Evolutionary conservation across 1,284 basidiomycete species (phyloP), one percentile per base, ranked within the genome.

Genomic region (Moesziomyces globuligerus): DNA sequence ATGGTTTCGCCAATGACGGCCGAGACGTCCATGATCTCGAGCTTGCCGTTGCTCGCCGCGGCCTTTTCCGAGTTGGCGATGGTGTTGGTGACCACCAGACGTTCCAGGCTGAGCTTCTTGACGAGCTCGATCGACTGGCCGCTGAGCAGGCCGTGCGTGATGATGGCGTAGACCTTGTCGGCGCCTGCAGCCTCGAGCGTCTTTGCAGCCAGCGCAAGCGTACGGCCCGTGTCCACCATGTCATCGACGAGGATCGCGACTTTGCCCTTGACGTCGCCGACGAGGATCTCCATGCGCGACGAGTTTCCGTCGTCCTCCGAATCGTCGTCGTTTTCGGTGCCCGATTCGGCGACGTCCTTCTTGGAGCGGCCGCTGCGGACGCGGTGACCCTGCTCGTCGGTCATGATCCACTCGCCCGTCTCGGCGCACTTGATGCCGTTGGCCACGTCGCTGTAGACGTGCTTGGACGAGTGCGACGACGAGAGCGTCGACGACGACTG

Each of bases 141-240:
- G 11, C 93, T 92, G 37, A 98, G 86, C 15, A 98, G 86, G 13
- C 94, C 95, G 85, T 98, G 95, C 47, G 91, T 93, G 69, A 97
- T 90, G 50, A 98, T 84, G 3, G 92, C 94, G 81, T 95, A 91
- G 18, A 97, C 89, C 37, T 89, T 88, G 78, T 88, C 90, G 2
- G 94, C 95, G 28, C 96, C 95, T 55, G 91, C 91, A 71, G 94
- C 92, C 59, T 89, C 86, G 62, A 98, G 85, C 4, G 93, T 92
- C 51, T 89, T 89, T 11, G 90, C 91, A 25, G 95, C 95, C 17
- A 97, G 85, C 11, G 89, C 85, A 23, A 98, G 87, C 2, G 96
- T 98, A 60, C 87, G 87, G 2, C 94, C 95, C 6, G 93, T 94
- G 83, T 98, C 96, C 80, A 97, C 90, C 93, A 98, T 98, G 82